Evolutionary conservation across 306 rosid genomes (phyloP).

Genomic region (Citrullus colocynthis): DNA sequence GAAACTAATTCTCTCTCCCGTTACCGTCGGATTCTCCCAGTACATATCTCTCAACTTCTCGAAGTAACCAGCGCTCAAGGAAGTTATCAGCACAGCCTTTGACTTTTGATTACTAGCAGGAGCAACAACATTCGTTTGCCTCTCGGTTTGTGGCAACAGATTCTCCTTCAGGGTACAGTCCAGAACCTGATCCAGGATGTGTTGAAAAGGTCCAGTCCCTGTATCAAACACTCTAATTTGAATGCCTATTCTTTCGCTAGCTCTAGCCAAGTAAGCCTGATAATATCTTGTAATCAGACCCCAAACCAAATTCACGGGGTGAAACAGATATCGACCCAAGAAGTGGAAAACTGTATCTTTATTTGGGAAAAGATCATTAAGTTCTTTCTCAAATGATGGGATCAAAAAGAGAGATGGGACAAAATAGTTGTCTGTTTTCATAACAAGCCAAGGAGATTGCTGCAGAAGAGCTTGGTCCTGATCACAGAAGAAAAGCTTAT

Average conservation of each 20-base stretch:
- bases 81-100: constrained; percentile 51
- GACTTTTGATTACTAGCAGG: constrained; percentile 21
- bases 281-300: constrained; percentile 54
- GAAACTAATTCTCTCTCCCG: constrained; percentile 44
- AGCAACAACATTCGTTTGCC: neutral
- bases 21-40: constrained; percentile 57
- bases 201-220: constrained; percentile 45
- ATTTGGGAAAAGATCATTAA: constrained; percentile 45
- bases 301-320: constrained; percentile 64
- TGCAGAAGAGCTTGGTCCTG: constrained; percentile 41
- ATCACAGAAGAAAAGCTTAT: constrained; percentile 76
- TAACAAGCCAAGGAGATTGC: constrained; percentile 44
- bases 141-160: constrained; percentile 36
- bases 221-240: constrained; percentile 63
- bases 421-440: constrained; percentile 65
- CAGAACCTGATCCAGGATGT: constrained; percentile 56
- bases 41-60: constrained; percentile 45
- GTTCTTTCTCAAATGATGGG: constrained; percentile 53
- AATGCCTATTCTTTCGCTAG: constrained; percentile 50
- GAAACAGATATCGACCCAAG: constrained; percentile 63
- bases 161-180: constrained; percentile 39
- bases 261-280: constrained; percentile 46
- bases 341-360: constrained; percentile 60
- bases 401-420: constrained; percentile 58
- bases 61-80: constrained; percentile 47